Evolutionary conservation across 2,329 filamentous ascomycete species (phyloP), one percentile per base, ranked within the genome.

Genomic region (Sclerotinia minor): DNA sequence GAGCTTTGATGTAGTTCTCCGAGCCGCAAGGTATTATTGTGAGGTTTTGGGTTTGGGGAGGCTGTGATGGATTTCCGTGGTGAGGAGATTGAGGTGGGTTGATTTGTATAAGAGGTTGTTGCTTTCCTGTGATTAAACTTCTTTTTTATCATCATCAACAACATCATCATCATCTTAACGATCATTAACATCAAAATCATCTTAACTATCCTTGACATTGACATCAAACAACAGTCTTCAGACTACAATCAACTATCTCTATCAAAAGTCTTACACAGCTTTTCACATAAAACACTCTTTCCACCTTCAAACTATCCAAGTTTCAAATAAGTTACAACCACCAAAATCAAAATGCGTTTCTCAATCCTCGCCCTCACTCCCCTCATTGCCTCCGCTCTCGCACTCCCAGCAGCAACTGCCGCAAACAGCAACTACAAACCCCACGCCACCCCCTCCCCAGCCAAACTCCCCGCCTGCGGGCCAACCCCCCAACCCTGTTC

Each of bases 281-380:
- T 21, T 13, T 38, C 19, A 26, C 54, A 24, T 19, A 5, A 3
- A 58, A 44, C 54, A 44, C n/a, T 11, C 17, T 15, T 24, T 44
- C 54, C n/a, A 26, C 11, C 5, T n/a, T 58, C 53, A 44, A 58
- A 5, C 15, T 8, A 7, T 26, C 35, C 21, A 17, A 63, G 5
- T 11, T 13, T 26, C 32, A 50, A 15, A 1, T 24, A 26, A 21
- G 6, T 9, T 41, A 1, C n/a, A 50, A 26, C 8, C 45, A 21
- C 2, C 32, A 9, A 0, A 41, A 38, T 38, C 59, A 52, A 50
- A 63, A 63, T 63, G 59, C 59, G 44, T 50, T 63, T 63, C 45
- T 63, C 59, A 24, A 63, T 63, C 59, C 17, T 63, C 45, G 45
- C 59, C 7, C 26, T 63, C 21, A 26, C 59, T 3, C 59, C 59